Conservation (phyloP, 1,139 yeast genomes). For the Pichia sp. region DNA sequence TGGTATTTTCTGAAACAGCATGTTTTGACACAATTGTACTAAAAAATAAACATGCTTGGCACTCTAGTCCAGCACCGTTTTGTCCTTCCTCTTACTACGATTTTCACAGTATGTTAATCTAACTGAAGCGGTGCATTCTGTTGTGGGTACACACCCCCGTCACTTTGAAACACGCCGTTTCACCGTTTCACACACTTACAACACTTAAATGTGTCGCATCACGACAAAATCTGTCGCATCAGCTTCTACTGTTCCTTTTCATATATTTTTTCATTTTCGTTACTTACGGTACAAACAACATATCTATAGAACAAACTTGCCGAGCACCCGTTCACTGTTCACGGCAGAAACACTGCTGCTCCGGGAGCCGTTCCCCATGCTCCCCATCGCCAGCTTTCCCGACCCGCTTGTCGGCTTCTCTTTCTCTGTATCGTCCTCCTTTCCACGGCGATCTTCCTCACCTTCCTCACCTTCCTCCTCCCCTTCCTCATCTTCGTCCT, state of each 20-base stretch:
- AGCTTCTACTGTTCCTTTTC: neutral
- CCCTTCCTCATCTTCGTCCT: slow-evolving; percentile 13
- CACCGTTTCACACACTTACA: neutral
- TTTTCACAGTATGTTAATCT: too few species aligned
- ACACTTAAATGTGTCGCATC: neutral
- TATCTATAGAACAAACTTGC: slow-evolving; percentile 4
- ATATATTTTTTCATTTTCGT: neutral
- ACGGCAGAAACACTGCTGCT: slow-evolving; percentile 9
- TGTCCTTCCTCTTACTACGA: too few species aligned
- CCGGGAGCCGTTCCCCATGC: slow-evolving; percentile 1
- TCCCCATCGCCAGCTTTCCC: neutral
- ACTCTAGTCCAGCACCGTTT: too few species aligned
- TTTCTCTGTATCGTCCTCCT: slow-evolving; percentile 2
- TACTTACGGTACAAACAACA: neutral
- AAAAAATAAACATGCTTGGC: too few species aligned
- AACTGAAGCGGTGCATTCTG: too few species aligned
- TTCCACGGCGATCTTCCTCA: slow-evolving; percentile 15
- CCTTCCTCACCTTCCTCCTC: slow-evolving; percentile 3
- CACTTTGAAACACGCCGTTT: too few species aligned
- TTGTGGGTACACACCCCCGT: too few species aligned
- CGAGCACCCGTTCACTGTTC: slow-evolving; percentile 2
- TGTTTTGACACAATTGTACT: too few species aligned
- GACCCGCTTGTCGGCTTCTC: neutral
- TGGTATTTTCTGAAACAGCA: too few species aligned
- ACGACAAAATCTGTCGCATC: neutral